Base-by-base conservation (phyloP, 768 basidiomycete species). In the Cantharellus anzutake region DNA sequence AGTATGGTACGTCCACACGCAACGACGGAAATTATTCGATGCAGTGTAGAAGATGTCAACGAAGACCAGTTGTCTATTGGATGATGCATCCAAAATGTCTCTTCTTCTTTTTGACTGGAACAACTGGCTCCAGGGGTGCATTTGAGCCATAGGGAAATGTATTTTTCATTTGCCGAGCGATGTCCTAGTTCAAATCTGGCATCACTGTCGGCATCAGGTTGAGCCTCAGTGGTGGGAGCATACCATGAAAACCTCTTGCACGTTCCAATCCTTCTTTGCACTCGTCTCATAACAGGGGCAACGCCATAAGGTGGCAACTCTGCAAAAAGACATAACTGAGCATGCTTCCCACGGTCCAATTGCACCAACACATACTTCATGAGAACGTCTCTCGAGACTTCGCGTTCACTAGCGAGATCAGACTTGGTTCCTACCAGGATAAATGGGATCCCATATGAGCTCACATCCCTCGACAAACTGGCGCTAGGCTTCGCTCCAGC, bases 361-460 rank as follows among this genome's bases (percentile, higher is more conserved):
- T 11, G 35, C 11, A 37, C 11, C 14, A 55, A 37, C 11, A 55
- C 52, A 37, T 37, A 55, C 52, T 60, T 64, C 29, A 63, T 60
- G 37, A 64, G 63, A 50, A 67, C 64, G 3, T 60, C 62, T 0
- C 60, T 74, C 16, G 80, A 78, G 3, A 92, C 84, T 67, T 90
- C 86, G 40, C 90, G 78, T 68, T 92, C 89, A 61, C 78, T 80
- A 37, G 77, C 78, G 42, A 92, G 77, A 68, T 92, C 90, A 48
- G 84, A 74, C 68, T 90, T 89, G 39, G 88, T 90, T 50, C 88
- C 89, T 4, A 89, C 89, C 14, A 91, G 77, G 5, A 90, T 84
- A 63, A 92, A 85, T 4, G 89, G 90, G 20, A 88, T 71, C 39
- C 71, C 72, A 29, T 48, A 29, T 11, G 44, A 48, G 20, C 20